These are phyloP conservation scores for Porphyrellus cyaneotinctus DNA, from an alignment of 768 basidiomycete genomes.

Conservation along the genomic window DNA sequence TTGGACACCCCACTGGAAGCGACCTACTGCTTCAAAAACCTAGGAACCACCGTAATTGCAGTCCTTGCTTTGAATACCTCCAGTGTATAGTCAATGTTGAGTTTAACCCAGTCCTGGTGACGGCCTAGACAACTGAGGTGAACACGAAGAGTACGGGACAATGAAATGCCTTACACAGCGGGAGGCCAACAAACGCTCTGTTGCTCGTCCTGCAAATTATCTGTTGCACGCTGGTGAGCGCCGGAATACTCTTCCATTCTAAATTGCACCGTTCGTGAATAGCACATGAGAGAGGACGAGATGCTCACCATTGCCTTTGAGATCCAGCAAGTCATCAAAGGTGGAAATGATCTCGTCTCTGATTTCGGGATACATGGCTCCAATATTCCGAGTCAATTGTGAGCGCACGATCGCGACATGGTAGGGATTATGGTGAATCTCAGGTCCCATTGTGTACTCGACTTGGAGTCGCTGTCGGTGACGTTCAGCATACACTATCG, in stretches of 20 bases:
- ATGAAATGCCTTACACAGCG: constrained; percentile 34
- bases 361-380: constrained; percentile 34
- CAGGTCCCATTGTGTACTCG: constrained; percentile 36
- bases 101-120: constrained; percentile 32
- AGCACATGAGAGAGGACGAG: not conserved
- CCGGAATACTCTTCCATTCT: constrained; percentile 40
- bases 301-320: too few species aligned
- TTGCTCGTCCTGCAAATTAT: too few species aligned
- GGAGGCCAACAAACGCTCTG: constrained; percentile 47
- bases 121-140: constrained; percentile 25
- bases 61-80: constrained; percentile 16
- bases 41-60: not conserved
- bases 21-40: not conserved
- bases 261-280: not conserved
- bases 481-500: not conserved
- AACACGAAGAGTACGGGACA: too few species aligned
- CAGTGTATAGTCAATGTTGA: constrained; percentile 30
- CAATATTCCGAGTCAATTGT: constrained; percentile 35
- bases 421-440: constrained; percentile 29
- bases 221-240: constrained; percentile 26
- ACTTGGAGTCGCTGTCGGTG: constrained; percentile 33
- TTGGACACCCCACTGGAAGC: not conserved
- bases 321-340: constrained; percentile 36
- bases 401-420: constrained; percentile 29
- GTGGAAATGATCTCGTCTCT: too few species aligned